Percentiles rank a stretch among this genome's conserved stretches.
phyloP scores from a whole-genome alignment of 257 asterid genomes.

The Lithospermum erythrorhizon region DNA sequence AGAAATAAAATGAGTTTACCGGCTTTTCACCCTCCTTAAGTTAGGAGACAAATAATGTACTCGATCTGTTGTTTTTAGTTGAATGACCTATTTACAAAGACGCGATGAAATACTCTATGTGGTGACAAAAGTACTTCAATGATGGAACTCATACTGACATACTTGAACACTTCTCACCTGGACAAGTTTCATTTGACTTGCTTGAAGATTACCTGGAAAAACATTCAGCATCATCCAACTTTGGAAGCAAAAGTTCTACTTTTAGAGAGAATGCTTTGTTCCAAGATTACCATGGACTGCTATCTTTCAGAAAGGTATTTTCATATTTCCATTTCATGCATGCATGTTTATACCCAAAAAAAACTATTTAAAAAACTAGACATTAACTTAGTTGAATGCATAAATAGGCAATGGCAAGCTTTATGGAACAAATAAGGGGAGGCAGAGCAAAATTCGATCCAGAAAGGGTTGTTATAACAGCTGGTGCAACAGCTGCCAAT shows the following conservation, averaged over 20 bases:
- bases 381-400: neutral
- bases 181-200: constrained; percentile 80
- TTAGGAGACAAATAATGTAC: neutral
- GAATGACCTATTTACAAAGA: neutral
- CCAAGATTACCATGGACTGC: constrained; percentile 93
- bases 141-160: too few relatives aligned
- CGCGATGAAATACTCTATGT: too few relatives aligned
- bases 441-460: constrained; percentile 69
- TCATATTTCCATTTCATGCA: neutral
- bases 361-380: too few relatives aligned
- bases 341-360: neutral
- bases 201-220: constrained; percentile 55
- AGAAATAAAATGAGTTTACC: constrained; percentile 55
- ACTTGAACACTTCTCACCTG: neutral
- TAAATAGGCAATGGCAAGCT: constrained; percentile 81
- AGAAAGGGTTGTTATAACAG: constrained; percentile 72
- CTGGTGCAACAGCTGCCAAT: constrained; percentile 90
- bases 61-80: too few relatives aligned
- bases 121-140: neutral
- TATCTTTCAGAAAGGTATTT: constrained; percentile 57
- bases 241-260: constrained; percentile 24
- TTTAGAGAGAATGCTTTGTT: constrained; percentile 81
- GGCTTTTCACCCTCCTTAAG: neutral
- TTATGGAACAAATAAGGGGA: constrained; percentile 80
- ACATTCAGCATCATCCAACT: constrained; percentile 22